phyloP scores from a whole-genome alignment of 2,329 filamentous ascomycete genomes.

The Pseudogymnoascus sp. region DNA sequence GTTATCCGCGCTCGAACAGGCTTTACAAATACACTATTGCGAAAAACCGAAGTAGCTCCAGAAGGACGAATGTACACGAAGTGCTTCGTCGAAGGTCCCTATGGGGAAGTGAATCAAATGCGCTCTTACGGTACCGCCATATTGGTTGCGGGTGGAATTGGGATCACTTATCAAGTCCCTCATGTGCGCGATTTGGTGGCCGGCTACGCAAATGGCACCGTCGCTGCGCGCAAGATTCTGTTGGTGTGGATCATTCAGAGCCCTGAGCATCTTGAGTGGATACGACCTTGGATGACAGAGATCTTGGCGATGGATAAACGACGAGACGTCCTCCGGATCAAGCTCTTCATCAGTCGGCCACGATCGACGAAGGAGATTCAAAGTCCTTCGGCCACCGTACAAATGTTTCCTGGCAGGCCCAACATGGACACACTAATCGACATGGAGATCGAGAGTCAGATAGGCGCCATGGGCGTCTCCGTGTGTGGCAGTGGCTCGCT shows the following conservation, averaged over 20 bases:
- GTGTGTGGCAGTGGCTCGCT: slow-evolving; percentile 68
- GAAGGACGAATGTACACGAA: no score
- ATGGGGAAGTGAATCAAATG: no score
- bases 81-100: no score
- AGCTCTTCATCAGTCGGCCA: slow-evolving; percentile 68
- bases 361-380: slow-evolving; percentile 72
- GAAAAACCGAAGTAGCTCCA: no score
- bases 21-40: no score
- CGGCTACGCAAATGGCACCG: no score
- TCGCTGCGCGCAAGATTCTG: no score
- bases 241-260: slow-evolving; percentile 66
- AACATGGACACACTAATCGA: slow-evolving; percentile 64
- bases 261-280: slow-evolving; percentile 75
- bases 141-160: no score
- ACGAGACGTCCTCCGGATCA: slow-evolving; percentile 64
- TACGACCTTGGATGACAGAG: slow-evolving; percentile 73
- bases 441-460: slow-evolving; percentile 63
- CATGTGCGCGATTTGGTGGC: no score
- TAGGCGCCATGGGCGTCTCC: slow-evolving; percentile 64
- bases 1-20: no score
- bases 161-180: no score
- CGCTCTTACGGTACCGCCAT: no score
- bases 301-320: slow-evolving; percentile 67
- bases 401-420: slow-evolving; percentile 78
- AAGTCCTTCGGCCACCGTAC: slow-evolving; percentile 65